Percentiles rank a stretch among this genome's conserved stretches.
These are phyloP conservation scores for Xanthoconium purpureum DNA, from an alignment of 768 basidiomycete genomes.

Conservation along the genomic window DNA sequence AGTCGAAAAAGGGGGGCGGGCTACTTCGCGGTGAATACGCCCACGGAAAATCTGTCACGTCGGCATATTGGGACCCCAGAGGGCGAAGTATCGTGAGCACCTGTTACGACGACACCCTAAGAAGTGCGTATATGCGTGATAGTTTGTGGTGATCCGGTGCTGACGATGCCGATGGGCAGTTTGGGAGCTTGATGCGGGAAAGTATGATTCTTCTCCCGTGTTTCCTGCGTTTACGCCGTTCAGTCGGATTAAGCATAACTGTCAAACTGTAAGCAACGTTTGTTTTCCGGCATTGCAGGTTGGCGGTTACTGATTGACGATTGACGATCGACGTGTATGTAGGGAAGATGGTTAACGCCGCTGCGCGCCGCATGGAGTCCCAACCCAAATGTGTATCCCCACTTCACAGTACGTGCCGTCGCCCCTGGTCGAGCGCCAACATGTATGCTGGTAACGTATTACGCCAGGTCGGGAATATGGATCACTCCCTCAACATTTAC, in stretches of 20 bases:
- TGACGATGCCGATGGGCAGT: slow-evolving; percentile 42
- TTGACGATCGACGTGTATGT: not conserved
- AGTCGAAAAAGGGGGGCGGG: slow-evolving; percentile 51
- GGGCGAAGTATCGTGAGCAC: slow-evolving; percentile 81
- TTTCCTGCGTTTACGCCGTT: slow-evolving; percentile 68
- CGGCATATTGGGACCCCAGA: slow-evolving; percentile 83
- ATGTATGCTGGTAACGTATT: not conserved
- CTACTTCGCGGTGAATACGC: slow-evolving; percentile 60
- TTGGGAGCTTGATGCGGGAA: slow-evolving; percentile 65
- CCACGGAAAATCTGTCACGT: slow-evolving; percentile 76
- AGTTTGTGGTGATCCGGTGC: not conserved
- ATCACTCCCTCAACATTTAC: slow-evolving; percentile 72
- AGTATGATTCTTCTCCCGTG: slow-evolving; percentile 42
- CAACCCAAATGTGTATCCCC: slow-evolving; percentile 77
- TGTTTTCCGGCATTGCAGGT: not conserved
- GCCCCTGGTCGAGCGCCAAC: not conserved
- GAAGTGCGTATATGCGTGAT: slow-evolving; percentile 45
- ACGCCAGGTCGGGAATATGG: slow-evolving; percentile 69
- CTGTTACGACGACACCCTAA: slow-evolving; percentile 75
- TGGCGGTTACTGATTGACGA: not conserved
- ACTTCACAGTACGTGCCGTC: slow-evolving; percentile 63
- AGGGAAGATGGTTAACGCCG: slow-evolving; percentile 84
- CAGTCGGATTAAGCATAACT: slow-evolving; percentile 62
- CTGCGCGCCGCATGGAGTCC: slow-evolving; percentile 75
- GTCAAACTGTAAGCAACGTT: slow-evolving; percentile 62